Conservation (phyloP, 345 rosid genomes). For the Citrus trifoliata region DNA sequence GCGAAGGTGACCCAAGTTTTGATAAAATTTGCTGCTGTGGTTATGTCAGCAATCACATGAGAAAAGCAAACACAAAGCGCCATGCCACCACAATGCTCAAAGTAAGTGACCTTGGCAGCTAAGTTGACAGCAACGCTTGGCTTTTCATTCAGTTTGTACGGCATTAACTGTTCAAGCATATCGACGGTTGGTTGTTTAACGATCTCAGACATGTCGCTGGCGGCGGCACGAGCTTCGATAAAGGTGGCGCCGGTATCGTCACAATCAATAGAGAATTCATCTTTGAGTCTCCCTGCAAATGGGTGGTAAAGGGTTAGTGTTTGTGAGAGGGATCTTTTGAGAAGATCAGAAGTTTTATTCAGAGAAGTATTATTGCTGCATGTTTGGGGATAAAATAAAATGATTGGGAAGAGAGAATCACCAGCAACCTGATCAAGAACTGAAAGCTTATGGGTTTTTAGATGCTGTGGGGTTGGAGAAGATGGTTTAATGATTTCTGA, state of each 20-base stretch:
- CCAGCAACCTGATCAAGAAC: conserved; percentile 25
- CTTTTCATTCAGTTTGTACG: neutral
- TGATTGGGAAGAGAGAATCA: conserved; percentile 18
- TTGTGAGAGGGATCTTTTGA: conserved; percentile 23
- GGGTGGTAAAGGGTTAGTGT: conserved; percentile 20
- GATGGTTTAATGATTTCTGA: conserved; percentile 29
- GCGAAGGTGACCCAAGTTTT: conserved; percentile 23
- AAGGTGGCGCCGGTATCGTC: conserved; percentile 22
- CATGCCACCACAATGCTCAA: conserved; percentile 25
- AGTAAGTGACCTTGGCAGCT: conserved; percentile 20
- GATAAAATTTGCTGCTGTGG: conserved; percentile 12
- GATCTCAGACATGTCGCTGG: conserved; percentile 10
- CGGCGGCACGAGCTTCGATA: conserved; percentile 5
- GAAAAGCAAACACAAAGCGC: conserved; percentile 20
- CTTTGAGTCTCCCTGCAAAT: conserved; percentile 21
- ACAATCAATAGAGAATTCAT: conserved; percentile 21
- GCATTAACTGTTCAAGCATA: conserved; percentile 13
- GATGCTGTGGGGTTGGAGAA: conserved; percentile 28
- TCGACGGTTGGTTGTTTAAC: conserved; percentile 8
- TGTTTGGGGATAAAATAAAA: conserved; percentile 16
- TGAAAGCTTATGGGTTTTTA: conserved; percentile 24
- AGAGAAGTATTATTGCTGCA: neutral
- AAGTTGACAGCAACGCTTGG: neutral
- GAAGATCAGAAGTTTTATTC: neutral
- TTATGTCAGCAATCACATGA: conserved; percentile 27